Percentiles rank a stretch among this genome's conserved stretches.
These are phyloP conservation scores for Leptographium procerum DNA, from an alignment of 2,329 filamentous ascomycete genomes.

Conservation along the genomic window DNA sequence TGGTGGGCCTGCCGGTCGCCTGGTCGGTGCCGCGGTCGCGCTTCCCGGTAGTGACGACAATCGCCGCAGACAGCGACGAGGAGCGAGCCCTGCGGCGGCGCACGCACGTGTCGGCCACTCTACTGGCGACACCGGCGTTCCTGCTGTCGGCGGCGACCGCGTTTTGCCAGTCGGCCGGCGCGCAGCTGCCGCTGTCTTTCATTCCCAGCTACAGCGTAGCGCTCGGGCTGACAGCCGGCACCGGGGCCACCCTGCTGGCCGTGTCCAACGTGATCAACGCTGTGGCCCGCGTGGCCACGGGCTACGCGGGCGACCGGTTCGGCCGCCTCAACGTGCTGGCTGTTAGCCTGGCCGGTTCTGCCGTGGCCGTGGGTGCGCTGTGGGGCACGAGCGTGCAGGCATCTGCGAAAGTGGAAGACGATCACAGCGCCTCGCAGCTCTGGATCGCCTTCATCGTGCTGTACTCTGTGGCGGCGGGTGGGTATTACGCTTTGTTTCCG, in stretches of 20 bases:
- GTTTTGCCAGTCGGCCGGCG: slow-evolving; percentile 40
- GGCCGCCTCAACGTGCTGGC: slow-evolving; percentile 37
- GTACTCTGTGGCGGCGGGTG: slow-evolving; percentile 31
- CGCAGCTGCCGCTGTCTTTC: slow-evolving; percentile 35
- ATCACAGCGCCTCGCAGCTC: slow-evolving; percentile 1
- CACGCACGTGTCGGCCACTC: slow-evolving; percentile 36
- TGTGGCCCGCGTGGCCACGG: slow-evolving; percentile 28
- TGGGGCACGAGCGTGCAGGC: slow-evolving; percentile 10
- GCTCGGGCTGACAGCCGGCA: slow-evolving; percentile 27
- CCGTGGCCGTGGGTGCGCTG: slow-evolving; percentile 9
- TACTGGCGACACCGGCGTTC: slow-evolving; percentile 84
- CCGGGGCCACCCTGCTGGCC: slow-evolving; percentile 32
- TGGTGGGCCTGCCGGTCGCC: slow-evolving; percentile 27
- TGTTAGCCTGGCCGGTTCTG: slow-evolving; percentile 6
- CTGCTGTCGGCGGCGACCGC: slow-evolving; percentile 82
- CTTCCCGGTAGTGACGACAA: slow-evolving; percentile 15
- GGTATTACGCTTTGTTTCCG: slow-evolving; percentile 34
- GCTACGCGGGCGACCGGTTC: slow-evolving; percentile 32
- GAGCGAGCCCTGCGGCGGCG: slow-evolving; percentile 16
- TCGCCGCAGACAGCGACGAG: neutral
- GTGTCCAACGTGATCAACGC: slow-evolving; percentile 34
- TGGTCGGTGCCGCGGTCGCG: slow-evolving; percentile 27
- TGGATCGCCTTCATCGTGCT: slow-evolving; percentile 23
- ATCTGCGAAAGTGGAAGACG: neutral
- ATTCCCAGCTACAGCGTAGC: slow-evolving; percentile 33